phyloP scores from a whole-genome alignment of 768 basidiomycete species.

The Leccinum ochraceum region DNA sequence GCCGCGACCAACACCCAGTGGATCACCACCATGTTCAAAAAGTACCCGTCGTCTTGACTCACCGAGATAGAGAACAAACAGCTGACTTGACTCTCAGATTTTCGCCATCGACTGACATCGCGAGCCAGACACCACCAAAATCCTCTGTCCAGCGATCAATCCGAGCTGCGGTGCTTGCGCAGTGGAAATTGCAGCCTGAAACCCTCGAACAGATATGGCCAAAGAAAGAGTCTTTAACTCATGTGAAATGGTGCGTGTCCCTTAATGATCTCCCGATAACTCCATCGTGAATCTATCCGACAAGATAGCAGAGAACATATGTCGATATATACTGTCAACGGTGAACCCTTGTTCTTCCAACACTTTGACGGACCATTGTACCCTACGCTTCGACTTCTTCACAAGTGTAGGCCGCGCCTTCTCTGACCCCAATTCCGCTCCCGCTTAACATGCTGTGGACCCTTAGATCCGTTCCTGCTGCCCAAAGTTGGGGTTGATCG shows the following conservation, averaged over 20 bases:
- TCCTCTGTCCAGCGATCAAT: conserved; percentile 91
- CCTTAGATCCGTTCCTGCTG: conserved; percentile 84
- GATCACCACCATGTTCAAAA: conserved; percentile 68
- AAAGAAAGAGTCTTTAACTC: conserved; percentile 93
- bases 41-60: conserved; percentile 40
- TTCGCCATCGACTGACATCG: conserved; percentile 73
- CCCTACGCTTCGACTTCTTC: conserved; percentile 86
- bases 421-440: neutral
- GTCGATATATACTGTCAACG: conserved; percentile 86
- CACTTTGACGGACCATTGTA: conserved; percentile 93
- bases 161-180: conserved; percentile 73
- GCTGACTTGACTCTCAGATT: conserved; percentile 49
- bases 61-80: conserved; percentile 1
- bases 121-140: conserved; percentile 90
- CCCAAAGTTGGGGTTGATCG: conserved; percentile 91
- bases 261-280: conserved; percentile 11
- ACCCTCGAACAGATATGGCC: conserved; percentile 94
- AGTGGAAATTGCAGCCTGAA: conserved; percentile 80
- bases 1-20: neutral
- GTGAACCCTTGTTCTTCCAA: conserved; percentile 91
- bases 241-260: conserved; percentile 78
- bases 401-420: conserved; percentile 70
- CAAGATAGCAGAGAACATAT: conserved; percentile 87
- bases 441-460: neutral
- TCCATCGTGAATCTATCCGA: conserved; percentile 19